These are phyloP conservation scores for Hypoxylon sp. DNA, from an alignment of 2,329 filamentous ascomycete genomes.

Conservation along the genomic window DNA sequence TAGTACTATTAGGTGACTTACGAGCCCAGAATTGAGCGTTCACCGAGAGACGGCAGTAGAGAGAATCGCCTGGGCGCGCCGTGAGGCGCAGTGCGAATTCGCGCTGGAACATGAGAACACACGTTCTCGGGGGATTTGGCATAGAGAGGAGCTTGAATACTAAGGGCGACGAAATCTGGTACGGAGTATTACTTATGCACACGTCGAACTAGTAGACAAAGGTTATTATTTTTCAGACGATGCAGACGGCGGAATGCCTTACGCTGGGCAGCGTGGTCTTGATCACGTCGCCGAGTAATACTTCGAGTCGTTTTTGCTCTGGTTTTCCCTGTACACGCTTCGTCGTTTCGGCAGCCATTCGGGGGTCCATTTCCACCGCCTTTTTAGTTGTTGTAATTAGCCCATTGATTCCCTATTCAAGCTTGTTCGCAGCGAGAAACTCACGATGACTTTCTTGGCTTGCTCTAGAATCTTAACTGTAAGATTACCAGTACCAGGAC, in stretches of 20 bases:
- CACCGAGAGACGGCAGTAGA: slow-evolving; percentile 91
- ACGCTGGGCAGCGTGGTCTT: slow-evolving; percentile 76
- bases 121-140: slow-evolving; percentile 83
- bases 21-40: slow-evolving; percentile 95
- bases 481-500: slow-evolving; percentile 85
- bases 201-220: slow-evolving; percentile 73
- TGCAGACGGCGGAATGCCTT: neutral
- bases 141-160: slow-evolving; percentile 91
- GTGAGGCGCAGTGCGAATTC: slow-evolving; percentile 94
- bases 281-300: slow-evolving; percentile 92
- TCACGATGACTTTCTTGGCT: slow-evolving; percentile 78
- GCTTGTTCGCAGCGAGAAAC: slow-evolving; percentile 52
- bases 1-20: slow-evolving; percentile 49
- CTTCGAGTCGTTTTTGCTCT: slow-evolving; percentile 84
- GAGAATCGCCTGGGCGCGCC: slow-evolving; percentile 86
- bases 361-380: slow-evolving; percentile 92
- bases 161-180: slow-evolving; percentile 87
- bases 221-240: neutral
- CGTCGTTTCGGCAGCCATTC: slow-evolving; percentile 96
- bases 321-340: slow-evolving; percentile 94
- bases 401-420: neutral
- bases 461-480: slow-evolving; percentile 91
- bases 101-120: slow-evolving; percentile 95
- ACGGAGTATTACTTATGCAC: slow-evolving; percentile 84
- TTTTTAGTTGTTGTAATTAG: slow-evolving; percentile 62